phyloP scores from a whole-genome alignment of 805 yeast species.

The Ogataea philodendri region DNA sequence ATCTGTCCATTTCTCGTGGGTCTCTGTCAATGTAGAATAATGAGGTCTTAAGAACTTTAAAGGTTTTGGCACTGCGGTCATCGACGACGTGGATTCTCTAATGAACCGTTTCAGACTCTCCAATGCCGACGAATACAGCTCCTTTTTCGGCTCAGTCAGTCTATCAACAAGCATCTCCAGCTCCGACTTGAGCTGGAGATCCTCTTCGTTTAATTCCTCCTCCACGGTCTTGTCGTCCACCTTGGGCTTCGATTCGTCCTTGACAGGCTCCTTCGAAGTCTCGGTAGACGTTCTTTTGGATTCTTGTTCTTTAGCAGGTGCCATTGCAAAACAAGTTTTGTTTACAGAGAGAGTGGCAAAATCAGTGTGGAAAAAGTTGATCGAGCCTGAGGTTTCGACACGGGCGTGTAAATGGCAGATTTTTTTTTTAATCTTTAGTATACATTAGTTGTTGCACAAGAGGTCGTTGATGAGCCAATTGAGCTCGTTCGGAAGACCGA shows the following conservation, averaged over 20 bases:
- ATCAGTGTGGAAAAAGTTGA: slow-evolving; percentile 11
- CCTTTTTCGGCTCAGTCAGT: slow-evolving; percentile 52
- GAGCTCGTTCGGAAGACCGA: slow-evolving; percentile 58
- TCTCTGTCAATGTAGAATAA: slow-evolving; percentile 62
- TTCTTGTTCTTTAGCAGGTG: slow-evolving; percentile 27
- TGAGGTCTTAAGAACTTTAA: slow-evolving; percentile 91
- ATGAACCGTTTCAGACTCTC: slow-evolving; percentile 71
- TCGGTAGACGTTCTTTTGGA: slow-evolving; percentile 13
- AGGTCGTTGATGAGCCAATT: slow-evolving; percentile 71
- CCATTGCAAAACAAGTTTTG: slow-evolving; percentile 17
- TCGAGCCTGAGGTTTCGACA: too few species aligned
- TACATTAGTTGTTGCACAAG: slow-evolving; percentile 29
- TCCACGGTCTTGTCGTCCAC: slow-evolving; percentile 36
- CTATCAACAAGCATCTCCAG: slow-evolving; percentile 85
- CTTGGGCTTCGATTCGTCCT: slow-evolving; percentile 19
- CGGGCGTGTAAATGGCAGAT: slow-evolving; percentile 20
- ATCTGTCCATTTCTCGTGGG: slow-evolving; percentile 65
- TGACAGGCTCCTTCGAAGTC: slow-evolving; percentile 14
- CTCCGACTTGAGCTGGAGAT: slow-evolving; percentile 80
- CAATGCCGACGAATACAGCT: slow-evolving; percentile 60
- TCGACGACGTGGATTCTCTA: slow-evolving; percentile 91
- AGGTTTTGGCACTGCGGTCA: slow-evolving; percentile 99
- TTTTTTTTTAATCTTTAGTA: slow-evolving; percentile 1
- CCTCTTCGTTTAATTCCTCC: slow-evolving; percentile 93
- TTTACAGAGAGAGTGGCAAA: slow-evolving; percentile 23